These are phyloP conservation scores for Diaporthe destruens DNA, from an alignment of 2,329 filamentous ascomycete species.

Conservation along the genomic window DNA sequence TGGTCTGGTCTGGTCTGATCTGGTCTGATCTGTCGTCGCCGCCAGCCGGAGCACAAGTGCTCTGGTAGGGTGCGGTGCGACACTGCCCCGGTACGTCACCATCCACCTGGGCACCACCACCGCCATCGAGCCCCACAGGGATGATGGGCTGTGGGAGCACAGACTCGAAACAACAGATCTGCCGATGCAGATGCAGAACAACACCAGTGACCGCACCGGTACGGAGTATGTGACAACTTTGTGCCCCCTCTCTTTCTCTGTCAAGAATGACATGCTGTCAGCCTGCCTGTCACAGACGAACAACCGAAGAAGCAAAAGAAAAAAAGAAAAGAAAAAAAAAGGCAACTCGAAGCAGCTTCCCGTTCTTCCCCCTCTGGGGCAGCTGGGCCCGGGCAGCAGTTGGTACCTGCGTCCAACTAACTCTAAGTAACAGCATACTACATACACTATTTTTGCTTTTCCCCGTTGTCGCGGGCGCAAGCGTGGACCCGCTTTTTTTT, in stretches of 20 bases:
- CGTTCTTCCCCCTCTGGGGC: no score
- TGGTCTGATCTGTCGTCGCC: no score
- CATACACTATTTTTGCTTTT: constrained; percentile 9
- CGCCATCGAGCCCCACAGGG: constrained; percentile 19
- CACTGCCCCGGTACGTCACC: constrained; percentile 1
- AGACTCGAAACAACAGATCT: constrained; percentile 33
- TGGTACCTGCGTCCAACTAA: constrained; percentile 14
- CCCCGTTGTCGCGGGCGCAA: background rate
- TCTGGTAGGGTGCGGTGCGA: background rate
- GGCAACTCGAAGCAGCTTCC: background rate
- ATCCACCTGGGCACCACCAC: background rate
- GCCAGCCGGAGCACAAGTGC: background rate
- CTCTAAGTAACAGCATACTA: background rate
- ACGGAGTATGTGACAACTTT: constrained; percentile 24
- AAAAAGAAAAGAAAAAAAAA: no score
- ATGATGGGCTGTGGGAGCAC: constrained; percentile 17
- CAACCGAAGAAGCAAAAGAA: background rate
- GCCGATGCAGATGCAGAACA: constrained; percentile 32
- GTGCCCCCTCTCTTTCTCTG: background rate
- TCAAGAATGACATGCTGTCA: background rate
- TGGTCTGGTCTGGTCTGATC: no score
- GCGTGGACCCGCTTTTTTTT: no score
- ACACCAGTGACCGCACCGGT: background rate
- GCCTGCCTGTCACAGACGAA: background rate
- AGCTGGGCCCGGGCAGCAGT: background rate